Conservation (phyloP, 2,329 filamentous ascomycete genomes). For the Alternaria incomplexa region DNA sequence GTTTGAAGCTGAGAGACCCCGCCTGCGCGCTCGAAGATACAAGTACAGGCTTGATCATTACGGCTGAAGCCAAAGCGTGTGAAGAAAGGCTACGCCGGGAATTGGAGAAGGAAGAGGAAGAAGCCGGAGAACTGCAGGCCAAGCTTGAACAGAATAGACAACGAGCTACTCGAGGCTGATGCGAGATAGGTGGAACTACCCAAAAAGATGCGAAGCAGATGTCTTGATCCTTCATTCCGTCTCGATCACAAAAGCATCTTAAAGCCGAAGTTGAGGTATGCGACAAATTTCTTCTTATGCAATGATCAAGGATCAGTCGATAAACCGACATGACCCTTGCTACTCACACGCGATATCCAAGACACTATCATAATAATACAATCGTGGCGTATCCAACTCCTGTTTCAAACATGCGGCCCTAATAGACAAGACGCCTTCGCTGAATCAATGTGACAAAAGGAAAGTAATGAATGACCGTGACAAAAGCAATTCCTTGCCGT, state of each 20-base stretch:
- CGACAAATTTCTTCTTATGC: neutral
- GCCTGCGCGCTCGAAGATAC: neutral
- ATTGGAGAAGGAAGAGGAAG: neutral
- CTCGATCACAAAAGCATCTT: neutral
- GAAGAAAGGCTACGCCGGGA: neutral
- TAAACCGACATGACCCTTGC: neutral
- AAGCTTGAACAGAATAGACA: neutral
- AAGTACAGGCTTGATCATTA: neutral
- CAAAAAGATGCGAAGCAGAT: neutral
- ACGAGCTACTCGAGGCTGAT: neutral
- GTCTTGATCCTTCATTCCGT: neutral
- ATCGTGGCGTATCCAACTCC: conserved; percentile 2
- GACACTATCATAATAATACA: conserved; percentile 7
- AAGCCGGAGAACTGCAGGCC: neutral
- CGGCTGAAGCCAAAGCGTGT: neutral
- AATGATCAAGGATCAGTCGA: neutral
- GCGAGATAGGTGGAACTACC: neutral
- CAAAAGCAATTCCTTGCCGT: neutral
- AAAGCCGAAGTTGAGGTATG: neutral
- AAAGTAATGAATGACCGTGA: neutral
- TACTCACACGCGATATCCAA: conserved; percentile 1
- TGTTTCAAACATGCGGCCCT: neutral
- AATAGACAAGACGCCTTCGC: conserved; percentile 19
- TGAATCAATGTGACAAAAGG: conserved; percentile 14
- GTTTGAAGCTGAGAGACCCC: neutral